phyloP scores from a whole-genome alignment of 495 filamentous ascomycete genomes.

The Bacidia rubella region DNA sequence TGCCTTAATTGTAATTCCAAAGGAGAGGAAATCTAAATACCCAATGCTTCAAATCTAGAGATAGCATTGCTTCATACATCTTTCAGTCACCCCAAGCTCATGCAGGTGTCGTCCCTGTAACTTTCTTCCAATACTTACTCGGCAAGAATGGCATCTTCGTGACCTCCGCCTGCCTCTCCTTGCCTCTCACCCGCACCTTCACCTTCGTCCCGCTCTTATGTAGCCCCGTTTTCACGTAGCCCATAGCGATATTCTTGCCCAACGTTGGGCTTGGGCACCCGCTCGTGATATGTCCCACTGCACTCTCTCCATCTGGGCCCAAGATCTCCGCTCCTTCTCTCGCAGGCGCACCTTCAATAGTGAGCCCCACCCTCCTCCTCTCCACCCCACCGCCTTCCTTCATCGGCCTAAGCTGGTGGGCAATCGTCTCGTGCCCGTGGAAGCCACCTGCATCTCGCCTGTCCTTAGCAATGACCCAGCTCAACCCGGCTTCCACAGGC shows the following conservation, averaged over 20 bases:
- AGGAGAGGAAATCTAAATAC: too few relatives aligned
- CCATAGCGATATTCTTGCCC: slow-evolving; percentile 89
- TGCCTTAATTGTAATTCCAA: neutral
- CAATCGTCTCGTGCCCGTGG: slow-evolving; percentile 61
- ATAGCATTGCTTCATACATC: too few relatives aligned
- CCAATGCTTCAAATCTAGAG: too few relatives aligned
- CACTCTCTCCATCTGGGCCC: slow-evolving; percentile 20
- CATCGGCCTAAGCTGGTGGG: slow-evolving; percentile 56
- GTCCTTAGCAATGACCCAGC: slow-evolving; percentile 74
- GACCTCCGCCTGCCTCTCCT: slow-evolving; percentile 63
- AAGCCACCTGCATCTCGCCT: slow-evolving; percentile 52
- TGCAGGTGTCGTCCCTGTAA: slow-evolving; percentile 15
- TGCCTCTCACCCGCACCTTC: slow-evolving; percentile 66
- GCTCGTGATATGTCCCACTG: slow-evolving; percentile 61
- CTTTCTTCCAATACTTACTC: slow-evolving; percentile 43
- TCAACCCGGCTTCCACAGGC: slow-evolving; percentile 68
- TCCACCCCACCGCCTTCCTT: slow-evolving; percentile 58
- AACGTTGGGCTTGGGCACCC: slow-evolving; percentile 80
- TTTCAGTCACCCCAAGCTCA: too few relatives aligned
- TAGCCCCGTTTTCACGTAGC: slow-evolving; percentile 67
- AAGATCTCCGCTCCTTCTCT: slow-evolving; percentile 78
- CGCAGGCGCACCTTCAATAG: slow-evolving; percentile 77
- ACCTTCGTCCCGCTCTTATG: slow-evolving; percentile 84
- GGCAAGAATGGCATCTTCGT: slow-evolving; percentile 90
- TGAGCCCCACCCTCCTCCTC: slow-evolving; percentile 61